Percentiles rank a stretch among this genome's conserved stretches.
These are phyloP conservation scores for Tetratostichococcus sp. DNA, from an alignment of 139 green algal genomes.

Conservation along the genomic window DNA sequence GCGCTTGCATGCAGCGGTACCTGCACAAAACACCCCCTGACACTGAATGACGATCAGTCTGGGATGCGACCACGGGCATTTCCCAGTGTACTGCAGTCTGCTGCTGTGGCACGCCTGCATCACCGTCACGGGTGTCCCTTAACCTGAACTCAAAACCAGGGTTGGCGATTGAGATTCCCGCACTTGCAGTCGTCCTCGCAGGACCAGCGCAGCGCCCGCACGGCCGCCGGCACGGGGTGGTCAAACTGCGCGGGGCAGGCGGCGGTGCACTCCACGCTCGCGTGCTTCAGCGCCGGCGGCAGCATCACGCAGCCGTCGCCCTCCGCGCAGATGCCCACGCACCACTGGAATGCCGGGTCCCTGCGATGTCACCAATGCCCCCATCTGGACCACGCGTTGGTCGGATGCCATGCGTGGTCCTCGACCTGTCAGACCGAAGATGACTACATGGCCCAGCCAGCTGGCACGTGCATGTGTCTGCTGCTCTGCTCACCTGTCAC, in stretches of 20 bases:
- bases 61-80: no score
- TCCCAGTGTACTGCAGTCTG: no score
- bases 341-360: conserved; percentile 9
- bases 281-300: neutral
- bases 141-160: no score
- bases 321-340: neutral
- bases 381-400: no score
- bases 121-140: no score
- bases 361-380: neutral
- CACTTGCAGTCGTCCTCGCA: conserved; percentile 58
- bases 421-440: no score
- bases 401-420: no score
- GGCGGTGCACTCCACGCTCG: neutral
- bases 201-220: conserved; percentile 36
- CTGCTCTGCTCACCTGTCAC: neutral
- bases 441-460: no score
- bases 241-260: conserved; percentile 7
- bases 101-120: no score
- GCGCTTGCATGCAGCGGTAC: conserved; percentile 75
- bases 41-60: neutral
- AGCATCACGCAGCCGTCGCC: conserved; percentile 6
- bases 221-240: neutral
- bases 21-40: neutral
- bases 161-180: no score
- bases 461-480: no score